phyloP scores from a whole-genome alignment of 208 protist genomes.

The Crithidia thermophila region DNA sequence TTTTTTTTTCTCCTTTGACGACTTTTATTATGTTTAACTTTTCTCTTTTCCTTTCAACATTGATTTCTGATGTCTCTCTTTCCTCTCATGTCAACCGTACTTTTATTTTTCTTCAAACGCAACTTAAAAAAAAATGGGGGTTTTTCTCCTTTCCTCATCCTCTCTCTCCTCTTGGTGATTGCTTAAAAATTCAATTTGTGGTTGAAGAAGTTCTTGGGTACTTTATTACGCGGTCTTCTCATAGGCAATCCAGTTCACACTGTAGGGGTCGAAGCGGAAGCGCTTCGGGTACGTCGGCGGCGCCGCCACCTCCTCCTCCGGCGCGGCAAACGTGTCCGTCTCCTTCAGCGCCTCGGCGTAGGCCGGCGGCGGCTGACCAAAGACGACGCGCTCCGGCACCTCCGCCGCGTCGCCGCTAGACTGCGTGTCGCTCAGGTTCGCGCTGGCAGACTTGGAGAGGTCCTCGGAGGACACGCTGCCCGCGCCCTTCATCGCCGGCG shows the following conservation, averaged over 20 bases:
- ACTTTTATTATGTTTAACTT: too few species aligned
- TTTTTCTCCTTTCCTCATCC: too few species aligned
- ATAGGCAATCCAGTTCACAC: constrained; percentile 65
- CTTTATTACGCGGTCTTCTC: constrained; percentile 34
- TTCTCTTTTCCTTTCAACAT: too few species aligned
- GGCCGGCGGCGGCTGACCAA: constrained; percentile 59
- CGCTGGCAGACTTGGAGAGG: constrained; percentile 31
- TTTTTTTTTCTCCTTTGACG: too few species aligned
- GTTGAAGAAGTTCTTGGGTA: too few species aligned
- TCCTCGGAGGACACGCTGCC: constrained; percentile 30
- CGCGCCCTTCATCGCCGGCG: constrained; percentile 15
- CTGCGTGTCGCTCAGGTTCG: constrained; percentile 30
- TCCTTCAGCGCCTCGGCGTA: constrained; percentile 69
- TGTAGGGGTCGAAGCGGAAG: constrained; percentile 90
- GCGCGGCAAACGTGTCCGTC: constrained; percentile 21
- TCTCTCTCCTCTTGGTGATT: too few species aligned
- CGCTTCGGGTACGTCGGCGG: constrained; percentile 79
- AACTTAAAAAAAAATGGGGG: too few species aligned
- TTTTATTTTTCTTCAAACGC: too few species aligned
- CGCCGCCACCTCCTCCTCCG: constrained; percentile 19
- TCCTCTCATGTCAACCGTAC: too few species aligned
- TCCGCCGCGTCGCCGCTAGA: constrained; percentile 31
- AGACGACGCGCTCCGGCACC: constrained; percentile 32
- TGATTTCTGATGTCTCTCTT: too few species aligned
- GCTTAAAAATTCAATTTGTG: too few species aligned